Evolutionary conservation across 352 stramenopile genomes (phyloP).

Genomic region (Phytopythium oedochilum): DNA sequence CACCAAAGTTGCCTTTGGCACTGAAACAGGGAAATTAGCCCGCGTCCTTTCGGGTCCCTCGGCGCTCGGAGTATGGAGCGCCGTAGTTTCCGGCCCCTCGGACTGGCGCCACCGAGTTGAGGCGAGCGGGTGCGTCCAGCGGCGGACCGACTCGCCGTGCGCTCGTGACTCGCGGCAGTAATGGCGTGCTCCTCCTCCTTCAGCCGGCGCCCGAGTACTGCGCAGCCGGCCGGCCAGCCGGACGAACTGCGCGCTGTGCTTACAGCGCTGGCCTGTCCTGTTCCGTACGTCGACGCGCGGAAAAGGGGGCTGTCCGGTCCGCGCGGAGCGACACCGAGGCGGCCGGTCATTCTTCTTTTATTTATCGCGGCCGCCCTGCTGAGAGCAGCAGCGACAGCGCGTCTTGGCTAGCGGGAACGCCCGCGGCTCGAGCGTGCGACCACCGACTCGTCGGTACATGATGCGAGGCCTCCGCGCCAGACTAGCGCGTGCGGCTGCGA

Average conservation of each 20-base stretch:
- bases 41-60: not conserved
- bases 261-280: not conserved
- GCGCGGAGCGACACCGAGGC: not conserved
- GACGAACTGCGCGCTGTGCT: not conserved
- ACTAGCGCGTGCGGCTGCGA: not conserved
- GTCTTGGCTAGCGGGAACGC: not conserved
- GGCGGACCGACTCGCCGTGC: not conserved
- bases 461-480: not conserved
- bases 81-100: not conserved
- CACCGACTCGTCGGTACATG: conserved; percentile 8
- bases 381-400: conserved; percentile 2
- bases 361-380: not conserved
- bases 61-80: not conserved
- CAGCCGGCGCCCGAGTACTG: not conserved
- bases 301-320: not conserved
- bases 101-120: conserved; percentile 5
- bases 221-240: too few relatives aligned
- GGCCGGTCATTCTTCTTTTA: not conserved
- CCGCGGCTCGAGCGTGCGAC: not conserved
- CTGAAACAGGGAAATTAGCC: not conserved
- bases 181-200: not conserved
- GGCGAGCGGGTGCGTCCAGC: conserved; percentile 4
- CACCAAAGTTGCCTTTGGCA: not conserved
- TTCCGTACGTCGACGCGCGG: not conserved
- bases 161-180: not conserved